Base-by-base conservation (phyloP, 805 yeast genomes). In the Kluyveromyces wickerhamii region DNA sequence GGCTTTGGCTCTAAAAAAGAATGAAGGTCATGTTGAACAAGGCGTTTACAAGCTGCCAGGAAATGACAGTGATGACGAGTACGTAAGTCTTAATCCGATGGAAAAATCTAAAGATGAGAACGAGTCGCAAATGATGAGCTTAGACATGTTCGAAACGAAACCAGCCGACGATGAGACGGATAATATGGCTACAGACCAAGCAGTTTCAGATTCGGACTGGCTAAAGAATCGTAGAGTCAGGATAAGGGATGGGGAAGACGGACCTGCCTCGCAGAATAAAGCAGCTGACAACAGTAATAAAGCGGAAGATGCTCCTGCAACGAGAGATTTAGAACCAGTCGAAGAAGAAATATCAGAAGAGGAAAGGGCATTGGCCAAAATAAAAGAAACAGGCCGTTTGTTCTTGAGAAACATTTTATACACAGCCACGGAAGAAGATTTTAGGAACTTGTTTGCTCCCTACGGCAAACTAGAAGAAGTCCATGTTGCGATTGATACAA, bases 401-500 rank as follows among this genome's bases (percentile, higher is more conserved):
- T 92, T 92, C 58, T 59, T 92, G 32, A 76, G 98, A 64, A 92
- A 92, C 52, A 80, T 92, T 30, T 66, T 77, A 4, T 92, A 86
- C 49, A 65, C 79, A 0, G 74, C 95, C 8, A 69, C 81, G 0
- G 96, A 88, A 53, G 74, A 72, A 1, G 97, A 92, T 35, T 80
- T 88, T 54, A 60, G 63, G 21, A 62, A 67, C 2, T 63, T 87
- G 16, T 88, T 92, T 49, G 42, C 67, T 4, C 54, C 65, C 3
- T 92, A 62, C 54, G 98, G 98, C 7, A 62, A 63, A 5, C 56
- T 87, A 24, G 84, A 78, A 44, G 97, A 92, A 60, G 95, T 86
- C 2, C 98, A 92, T 58, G 67, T 92, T 48, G 96, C 98, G 1
- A 58, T 87, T 23, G 97, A 89, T 52, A 79, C 94, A 3, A 74